phyloP scores from a whole-genome alignment of 805 yeast genomes.

The Wickerhamiella parazyma region DNA sequence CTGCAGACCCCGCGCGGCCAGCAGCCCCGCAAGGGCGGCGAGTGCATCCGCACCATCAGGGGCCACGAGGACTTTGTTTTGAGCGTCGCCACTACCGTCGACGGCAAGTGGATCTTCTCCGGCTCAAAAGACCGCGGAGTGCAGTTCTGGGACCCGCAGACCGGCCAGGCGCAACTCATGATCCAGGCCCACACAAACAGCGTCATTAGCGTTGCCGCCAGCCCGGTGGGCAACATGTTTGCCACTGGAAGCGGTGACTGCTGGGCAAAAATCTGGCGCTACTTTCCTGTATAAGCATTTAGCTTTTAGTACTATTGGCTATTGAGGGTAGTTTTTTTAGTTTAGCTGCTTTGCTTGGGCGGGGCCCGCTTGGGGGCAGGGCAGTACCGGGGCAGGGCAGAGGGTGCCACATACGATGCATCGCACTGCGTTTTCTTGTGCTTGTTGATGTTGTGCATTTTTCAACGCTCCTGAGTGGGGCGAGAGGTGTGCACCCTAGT shows the following conservation, averaged over 20 bases:
- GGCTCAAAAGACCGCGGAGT: conserved; percentile 97
- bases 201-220: conserved; percentile 86
- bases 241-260: conserved; percentile 98
- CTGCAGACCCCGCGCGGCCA: conserved; percentile 40
- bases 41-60: conserved; percentile 79
- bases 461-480: too few relatives aligned
- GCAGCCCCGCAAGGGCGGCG: conserved; percentile 29
- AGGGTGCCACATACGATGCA: too few relatives aligned
- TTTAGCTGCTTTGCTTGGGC: too few relatives aligned
- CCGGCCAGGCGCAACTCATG: conserved; percentile 89
- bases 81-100: conserved; percentile 87
- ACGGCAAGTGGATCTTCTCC: conserved; percentile 76
- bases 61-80: conserved; percentile 96
- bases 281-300: conserved; percentile 14
- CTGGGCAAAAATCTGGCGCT: conserved; percentile 93
- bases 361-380: too few relatives aligned
- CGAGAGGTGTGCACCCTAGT: too few relatives aligned
- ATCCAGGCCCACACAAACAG: conserved; percentile 94
- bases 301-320: too few relatives aligned
- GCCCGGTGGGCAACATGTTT: conserved; percentile 75
- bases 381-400: too few relatives aligned
- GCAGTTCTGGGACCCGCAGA: conserved; percentile 85
- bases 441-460: too few relatives aligned
- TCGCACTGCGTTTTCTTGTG: too few relatives aligned
- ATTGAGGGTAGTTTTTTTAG: too few relatives aligned